phyloP scores from a whole-genome alignment of 371 early-diverging fungal genomes.

The Haplosporangium sp. region DNA sequence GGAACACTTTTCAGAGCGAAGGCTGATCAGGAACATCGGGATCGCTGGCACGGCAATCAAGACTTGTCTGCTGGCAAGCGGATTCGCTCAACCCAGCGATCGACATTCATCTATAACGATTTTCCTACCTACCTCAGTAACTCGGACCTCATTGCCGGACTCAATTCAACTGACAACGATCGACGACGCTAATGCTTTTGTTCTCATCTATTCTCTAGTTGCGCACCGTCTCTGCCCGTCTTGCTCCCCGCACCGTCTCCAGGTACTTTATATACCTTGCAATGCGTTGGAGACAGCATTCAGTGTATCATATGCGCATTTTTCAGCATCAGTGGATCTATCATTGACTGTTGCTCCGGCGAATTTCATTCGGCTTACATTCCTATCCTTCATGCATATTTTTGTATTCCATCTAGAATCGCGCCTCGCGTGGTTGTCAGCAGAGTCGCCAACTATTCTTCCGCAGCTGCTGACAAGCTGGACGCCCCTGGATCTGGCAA shows the following conservation, averaged over 20 bases:
- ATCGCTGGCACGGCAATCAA: too few species aligned
- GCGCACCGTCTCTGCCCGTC: conserved; percentile 54
- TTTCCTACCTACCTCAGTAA: too few species aligned
- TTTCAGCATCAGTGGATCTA: too few species aligned
- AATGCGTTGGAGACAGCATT: not conserved
- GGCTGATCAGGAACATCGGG: too few species aligned
- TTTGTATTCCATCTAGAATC: conserved; percentile 22
- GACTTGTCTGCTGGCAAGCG: too few species aligned
- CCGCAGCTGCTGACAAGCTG: conserved; percentile 52
- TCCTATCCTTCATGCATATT: not conserved
- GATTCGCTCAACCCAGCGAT: too few species aligned
- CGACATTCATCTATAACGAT: too few species aligned
- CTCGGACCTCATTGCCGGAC: too few species aligned
- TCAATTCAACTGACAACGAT: too few species aligned
- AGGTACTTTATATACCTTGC: conserved; percentile 19
- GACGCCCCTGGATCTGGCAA: conserved; percentile 70
- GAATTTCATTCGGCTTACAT: not conserved
- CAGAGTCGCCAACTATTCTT: conserved; percentile 52
- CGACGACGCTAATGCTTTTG: not conserved
- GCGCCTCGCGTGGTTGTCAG: conserved; percentile 49
- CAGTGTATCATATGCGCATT: not conserved
- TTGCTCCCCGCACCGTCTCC: conserved; percentile 53
- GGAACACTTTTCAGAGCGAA: too few species aligned
- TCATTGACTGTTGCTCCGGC: not conserved
- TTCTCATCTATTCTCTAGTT: conserved; percentile 16